Evolutionary conservation across 2,329 filamentous ascomycete species (phyloP).

Genomic region (Fusarium setosum): DNA sequence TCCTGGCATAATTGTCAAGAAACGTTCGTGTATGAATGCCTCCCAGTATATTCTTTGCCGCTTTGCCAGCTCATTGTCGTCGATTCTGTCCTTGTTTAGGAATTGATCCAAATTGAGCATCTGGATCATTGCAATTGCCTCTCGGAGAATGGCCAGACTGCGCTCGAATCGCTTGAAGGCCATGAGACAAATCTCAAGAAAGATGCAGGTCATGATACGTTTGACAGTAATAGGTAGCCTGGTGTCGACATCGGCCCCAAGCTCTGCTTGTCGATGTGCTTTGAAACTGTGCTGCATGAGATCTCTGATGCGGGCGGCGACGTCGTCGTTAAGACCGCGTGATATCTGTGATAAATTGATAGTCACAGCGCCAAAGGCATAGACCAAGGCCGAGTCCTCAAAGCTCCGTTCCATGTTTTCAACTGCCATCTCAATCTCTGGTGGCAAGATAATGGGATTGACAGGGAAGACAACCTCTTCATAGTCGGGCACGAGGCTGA

Average conservation of each 20-base stretch:
- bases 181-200: conserved; percentile 65
- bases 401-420: conserved; percentile 46
- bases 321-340: conserved; percentile 43
- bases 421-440: conserved; percentile 47
- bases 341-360: conserved; percentile 49
- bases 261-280: conserved; percentile 43
- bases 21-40: conserved; percentile 68
- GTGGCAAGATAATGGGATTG: conserved; percentile 48
- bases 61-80: conserved; percentile 27
- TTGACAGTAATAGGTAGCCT: conserved; percentile 55
- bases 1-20: conserved; percentile 62
- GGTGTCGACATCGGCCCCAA: conserved; percentile 44
- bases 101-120: conserved; percentile 28
- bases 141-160: conserved; percentile 61
- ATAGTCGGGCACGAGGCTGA: conserved; percentile 47
- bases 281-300: conserved; percentile 39
- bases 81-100: conserved; percentile 12
- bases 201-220: conserved; percentile 61
- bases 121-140: conserved; percentile 54
- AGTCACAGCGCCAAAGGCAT: conserved; percentile 50
- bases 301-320: conserved; percentile 45
- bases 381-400: conserved; percentile 51
- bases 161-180: conserved; percentile 59
- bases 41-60: conserved; percentile 65
- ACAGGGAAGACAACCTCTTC: conserved; percentile 52